Conservation (phyloP, 1,284 basidiomycete species). For the Ceratobasidium sp. region DNA sequence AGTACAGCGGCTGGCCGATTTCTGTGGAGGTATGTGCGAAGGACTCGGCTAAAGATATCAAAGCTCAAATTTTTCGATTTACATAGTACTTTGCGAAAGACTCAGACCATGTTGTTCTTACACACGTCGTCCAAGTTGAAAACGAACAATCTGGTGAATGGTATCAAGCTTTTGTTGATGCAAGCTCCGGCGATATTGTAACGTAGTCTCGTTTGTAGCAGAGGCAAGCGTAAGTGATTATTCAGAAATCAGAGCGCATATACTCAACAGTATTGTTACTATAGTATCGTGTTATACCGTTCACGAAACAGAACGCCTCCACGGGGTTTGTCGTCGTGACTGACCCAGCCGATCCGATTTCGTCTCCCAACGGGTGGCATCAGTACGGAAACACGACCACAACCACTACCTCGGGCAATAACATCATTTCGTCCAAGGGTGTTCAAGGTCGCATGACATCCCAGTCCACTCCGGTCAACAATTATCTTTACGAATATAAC, state of each 20-base stretch:
- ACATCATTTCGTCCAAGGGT: conserved; percentile 45
- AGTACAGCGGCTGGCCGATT: conserved; percentile 31
- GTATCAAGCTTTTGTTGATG: conserved; percentile 45
- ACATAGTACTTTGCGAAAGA: conserved; percentile 42
- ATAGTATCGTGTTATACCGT: conserved; percentile 63
- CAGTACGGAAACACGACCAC: conserved; percentile 3
- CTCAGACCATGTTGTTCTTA: conserved; percentile 41
- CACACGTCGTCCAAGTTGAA: conserved; percentile 46
- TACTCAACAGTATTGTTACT: neutral
- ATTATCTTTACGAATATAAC: conserved; percentile 41
- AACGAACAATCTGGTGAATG: conserved; percentile 50
- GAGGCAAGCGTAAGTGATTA: conserved; percentile 28
- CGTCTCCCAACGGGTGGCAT: conserved; percentile 49
- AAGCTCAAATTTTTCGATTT: neutral
- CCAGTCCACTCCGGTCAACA: conserved; percentile 12
- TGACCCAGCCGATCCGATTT: conserved; percentile 44
- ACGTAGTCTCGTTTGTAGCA: conserved; percentile 45
- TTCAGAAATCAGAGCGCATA: neutral
- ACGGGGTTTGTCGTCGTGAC: conserved; percentile 31
- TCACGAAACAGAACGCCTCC: conserved; percentile 56
- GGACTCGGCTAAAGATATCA: neutral
- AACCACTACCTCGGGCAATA: conserved; percentile 43
- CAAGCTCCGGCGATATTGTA: conserved; percentile 35
- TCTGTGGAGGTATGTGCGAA: neutral
- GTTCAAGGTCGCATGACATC: conserved; percentile 4